Conservation (phyloP, 352 stramenopile genomes). For the Peronosclerospora sorghi region DNA sequence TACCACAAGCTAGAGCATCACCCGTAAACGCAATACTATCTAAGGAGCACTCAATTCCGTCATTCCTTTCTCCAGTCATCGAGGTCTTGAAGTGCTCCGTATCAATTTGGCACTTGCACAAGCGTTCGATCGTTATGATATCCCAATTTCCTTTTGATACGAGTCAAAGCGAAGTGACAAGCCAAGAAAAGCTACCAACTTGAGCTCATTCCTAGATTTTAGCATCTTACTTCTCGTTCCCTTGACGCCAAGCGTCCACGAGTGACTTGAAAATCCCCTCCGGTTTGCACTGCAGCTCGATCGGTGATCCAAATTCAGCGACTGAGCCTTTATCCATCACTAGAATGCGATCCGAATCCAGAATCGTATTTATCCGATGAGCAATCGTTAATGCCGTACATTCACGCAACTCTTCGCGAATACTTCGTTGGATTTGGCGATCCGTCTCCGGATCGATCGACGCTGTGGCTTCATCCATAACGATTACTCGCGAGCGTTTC, state of each 20-base stretch:
- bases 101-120: no score
- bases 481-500: conserved; percentile 72
- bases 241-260: conserved; percentile 49
- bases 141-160: no score
- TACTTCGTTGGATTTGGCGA: conserved; percentile 47
- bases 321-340: conserved; percentile 70
- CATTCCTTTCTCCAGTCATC: no score
- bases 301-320: conserved; percentile 12
- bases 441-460: conserved; percentile 82
- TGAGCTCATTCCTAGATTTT: no score
- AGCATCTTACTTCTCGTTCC: conserved; percentile 21
- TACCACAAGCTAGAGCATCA: conserved; percentile 35
- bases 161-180: no score
- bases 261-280: conserved; percentile 15
- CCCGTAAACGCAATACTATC: background rate
- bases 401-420: conserved; percentile 84
- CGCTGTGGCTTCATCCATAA: conserved; percentile 93
- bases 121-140: no score
- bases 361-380: conserved; percentile 89
- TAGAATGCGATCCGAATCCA: conserved; percentile 86
- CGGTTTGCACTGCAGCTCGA: conserved; percentile 29
- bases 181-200: no score
- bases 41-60: conserved; percentile 41
- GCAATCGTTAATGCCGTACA: conserved; percentile 92
- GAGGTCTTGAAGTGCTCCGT: no score